Conservation (phyloP, 495 filamentous ascomycete genomes). For the Durotheca rogersii region DNA sequence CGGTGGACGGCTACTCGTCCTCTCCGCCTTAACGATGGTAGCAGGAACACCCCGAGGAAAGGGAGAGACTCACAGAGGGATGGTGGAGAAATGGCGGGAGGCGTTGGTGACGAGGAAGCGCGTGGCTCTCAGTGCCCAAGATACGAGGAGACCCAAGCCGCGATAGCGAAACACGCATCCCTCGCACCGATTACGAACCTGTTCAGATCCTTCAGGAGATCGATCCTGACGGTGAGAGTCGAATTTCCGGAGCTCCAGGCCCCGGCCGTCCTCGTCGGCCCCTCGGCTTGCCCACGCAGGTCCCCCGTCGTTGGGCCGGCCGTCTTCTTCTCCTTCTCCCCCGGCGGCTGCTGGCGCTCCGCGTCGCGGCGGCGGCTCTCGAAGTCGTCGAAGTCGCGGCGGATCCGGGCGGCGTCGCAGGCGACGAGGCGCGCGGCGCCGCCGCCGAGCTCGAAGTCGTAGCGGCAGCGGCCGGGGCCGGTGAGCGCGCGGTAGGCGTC, state of each 20-base stretch:
- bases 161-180: background rate
- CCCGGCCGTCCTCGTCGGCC: background rate
- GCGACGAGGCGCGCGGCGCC: background rate
- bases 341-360: background rate
- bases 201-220: background rate
- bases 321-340: background rate
- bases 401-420: background rate
- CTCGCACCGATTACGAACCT: background rate
- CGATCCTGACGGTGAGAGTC: background rate
- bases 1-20: too few relatives aligned
- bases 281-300: too few relatives aligned
- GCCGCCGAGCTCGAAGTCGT: background rate
- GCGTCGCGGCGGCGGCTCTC: background rate
- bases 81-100: too few relatives aligned
- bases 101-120: too few relatives aligned
- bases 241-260: background rate
- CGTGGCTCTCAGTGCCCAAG: too few relatives aligned
- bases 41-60: too few relatives aligned
- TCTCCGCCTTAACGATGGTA: too few relatives aligned
- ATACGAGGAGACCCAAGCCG: slow-evolving; percentile 12
- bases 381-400: background rate
- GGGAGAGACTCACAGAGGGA: too few relatives aligned
- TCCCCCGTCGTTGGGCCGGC: background rate
- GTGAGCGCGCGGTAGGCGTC: background rate
- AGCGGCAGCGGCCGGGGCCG: background rate